Percentiles rank a stretch among this genome's conserved stretches.
These are phyloP conservation scores for Tricholoma sp. DNA, from an alignment of 768 basidiomycete species.

Conservation along the genomic window DNA sequence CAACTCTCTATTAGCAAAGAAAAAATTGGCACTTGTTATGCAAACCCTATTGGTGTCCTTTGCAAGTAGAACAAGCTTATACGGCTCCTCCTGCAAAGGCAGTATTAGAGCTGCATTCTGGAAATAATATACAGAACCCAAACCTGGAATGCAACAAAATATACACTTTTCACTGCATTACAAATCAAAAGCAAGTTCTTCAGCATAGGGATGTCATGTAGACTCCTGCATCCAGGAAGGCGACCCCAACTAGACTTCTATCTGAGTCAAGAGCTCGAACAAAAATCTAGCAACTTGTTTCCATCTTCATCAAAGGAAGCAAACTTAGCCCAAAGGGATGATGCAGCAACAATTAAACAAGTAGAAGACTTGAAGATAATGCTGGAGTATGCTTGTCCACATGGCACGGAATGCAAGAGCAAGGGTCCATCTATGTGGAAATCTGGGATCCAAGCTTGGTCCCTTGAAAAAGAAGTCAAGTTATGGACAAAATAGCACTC, in stretches of 20 bases:
- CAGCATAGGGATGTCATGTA: constrained; percentile 88
- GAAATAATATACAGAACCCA: constrained; percentile 13
- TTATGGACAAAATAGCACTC: not conserved
- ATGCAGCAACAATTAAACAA: constrained; percentile 76
- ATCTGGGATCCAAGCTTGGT: constrained; percentile 73
- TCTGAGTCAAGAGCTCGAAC: constrained; percentile 94
- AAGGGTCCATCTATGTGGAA: constrained; percentile 65
- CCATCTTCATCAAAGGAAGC: constrained; percentile 85
- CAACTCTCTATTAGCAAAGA: constrained; percentile 75
- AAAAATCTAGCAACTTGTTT: constrained; percentile 73
- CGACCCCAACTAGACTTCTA: constrained; percentile 91
- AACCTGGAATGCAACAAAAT: constrained; percentile 94
- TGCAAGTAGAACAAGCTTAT: constrained; percentile 81
- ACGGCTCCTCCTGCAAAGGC: constrained; percentile 83
- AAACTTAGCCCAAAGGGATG: constrained; percentile 72
- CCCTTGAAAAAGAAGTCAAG: constrained; percentile 43
- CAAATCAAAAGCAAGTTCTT: constrained; percentile 94
- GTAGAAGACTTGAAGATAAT: constrained; percentile 82
- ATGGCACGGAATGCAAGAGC: constrained; percentile 65
- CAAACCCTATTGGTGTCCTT: constrained; percentile 66
- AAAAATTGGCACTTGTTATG: constrained; percentile 77
- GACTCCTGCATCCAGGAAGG: constrained; percentile 92
- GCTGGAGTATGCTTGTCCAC: constrained; percentile 74
- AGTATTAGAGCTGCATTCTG: not conserved
- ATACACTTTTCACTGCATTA: constrained; percentile 88